Evolutionary conservation across 1,284 basidiomycete species (phyloP), one percentile per base, ranked within the genome.

Genomic region (Cryptococcus sp.): DNA sequence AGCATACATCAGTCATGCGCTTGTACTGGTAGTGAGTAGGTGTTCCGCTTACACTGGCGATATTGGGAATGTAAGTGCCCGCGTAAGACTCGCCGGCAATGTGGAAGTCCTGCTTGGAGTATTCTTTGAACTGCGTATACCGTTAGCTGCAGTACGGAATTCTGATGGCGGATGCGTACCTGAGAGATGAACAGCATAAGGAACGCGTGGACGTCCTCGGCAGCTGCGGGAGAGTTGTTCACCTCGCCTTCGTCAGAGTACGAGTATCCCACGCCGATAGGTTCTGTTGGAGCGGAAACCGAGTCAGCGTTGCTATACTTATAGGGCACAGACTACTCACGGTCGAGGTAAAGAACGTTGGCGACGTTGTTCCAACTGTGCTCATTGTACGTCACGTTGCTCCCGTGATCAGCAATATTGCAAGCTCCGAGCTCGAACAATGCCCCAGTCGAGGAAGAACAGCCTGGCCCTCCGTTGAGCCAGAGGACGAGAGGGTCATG

Each of bases 241-340:
- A 96, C 89, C 3, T 81, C 82, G 2, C 85, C 86, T 19, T 85
- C 84, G 47, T 82, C 81, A 15, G 87, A 84, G 75, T 93, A 95
- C 0, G 91, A 93, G 79, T 85, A 95, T 47, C 93, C 93, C 29
- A 95, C 93, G 58, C 88, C 85, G 67, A 93, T 83, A 11, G 92
- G 92, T 70, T 94, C 69, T 71, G 53, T 25, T 61, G 53, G n/a
- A 43, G 11, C 34, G 29, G 17, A 40, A 20, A 41, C 15, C 20
- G 51, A 39, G 13, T 61, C 20, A 47, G 16, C 39, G 39, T 43
- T 16, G 22, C 3, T 15, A 40, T 17, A 16, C n/a, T 38, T 5
- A 34, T 17, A 43, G 22, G 52, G 83, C 70, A 15, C 71, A 11
- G 20, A n/a, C 15, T 16, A 64, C 67, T 55, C 50, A 69, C 68